Evolutionary conservation across 306 rosid genomes (phyloP).

Genomic region (Erythrophleum fordii): DNA sequence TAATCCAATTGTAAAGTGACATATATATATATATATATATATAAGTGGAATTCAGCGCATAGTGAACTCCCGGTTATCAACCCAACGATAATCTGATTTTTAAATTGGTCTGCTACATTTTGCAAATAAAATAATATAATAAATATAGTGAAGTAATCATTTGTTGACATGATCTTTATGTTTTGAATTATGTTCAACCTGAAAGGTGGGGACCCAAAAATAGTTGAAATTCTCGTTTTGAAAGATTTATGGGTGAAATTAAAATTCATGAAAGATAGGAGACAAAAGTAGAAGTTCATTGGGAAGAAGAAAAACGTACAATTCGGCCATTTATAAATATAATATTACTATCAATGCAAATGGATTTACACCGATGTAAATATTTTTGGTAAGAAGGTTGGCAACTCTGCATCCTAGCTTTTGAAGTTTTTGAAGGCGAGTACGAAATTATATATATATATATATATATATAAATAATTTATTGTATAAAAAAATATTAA

Average conservation of each 20-base stretch:
- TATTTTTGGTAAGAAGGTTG: too few species aligned
- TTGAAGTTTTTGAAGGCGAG: too few species aligned
- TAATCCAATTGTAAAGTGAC: neutral
- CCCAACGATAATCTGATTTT: neutral
- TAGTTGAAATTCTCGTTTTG: neutral
- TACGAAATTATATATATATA: too few species aligned
- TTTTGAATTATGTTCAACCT: neutral
- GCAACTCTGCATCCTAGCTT: too few species aligned
- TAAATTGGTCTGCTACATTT: neutral
- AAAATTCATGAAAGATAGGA: neutral
- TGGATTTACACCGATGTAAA: too few species aligned
- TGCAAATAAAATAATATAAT: neutral
- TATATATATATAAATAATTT: too few species aligned
- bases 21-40: neutral
- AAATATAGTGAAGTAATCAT: neutral
- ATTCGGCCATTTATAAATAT: too few species aligned
- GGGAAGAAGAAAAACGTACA: too few species aligned
- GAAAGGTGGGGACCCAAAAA: neutral
- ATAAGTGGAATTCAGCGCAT: neutral
- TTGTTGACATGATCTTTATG: neutral
- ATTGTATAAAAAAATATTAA: too few species aligned
- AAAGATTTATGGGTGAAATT: neutral
- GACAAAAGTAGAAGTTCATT: neutral
- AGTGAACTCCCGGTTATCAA: neutral
- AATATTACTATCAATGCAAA: too few species aligned